Conservation (phyloP, 2,329 filamentous ascomycete species). For the Conoideocrella luteorostrata region DNA sequence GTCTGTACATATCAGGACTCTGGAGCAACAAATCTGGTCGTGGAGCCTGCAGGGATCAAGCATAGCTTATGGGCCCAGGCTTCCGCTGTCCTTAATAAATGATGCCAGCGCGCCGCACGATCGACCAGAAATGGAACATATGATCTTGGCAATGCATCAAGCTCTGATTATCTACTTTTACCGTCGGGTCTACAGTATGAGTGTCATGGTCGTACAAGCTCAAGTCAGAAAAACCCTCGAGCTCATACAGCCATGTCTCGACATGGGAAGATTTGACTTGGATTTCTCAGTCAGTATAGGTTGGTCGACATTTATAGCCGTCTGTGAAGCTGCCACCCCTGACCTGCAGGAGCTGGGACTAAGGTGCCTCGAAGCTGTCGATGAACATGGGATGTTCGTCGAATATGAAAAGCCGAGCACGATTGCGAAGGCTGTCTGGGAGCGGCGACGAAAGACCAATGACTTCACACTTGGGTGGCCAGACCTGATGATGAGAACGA, state of each 20-base stretch:
- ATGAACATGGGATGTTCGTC: slow-evolving; percentile 22
- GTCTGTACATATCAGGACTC: slow-evolving; percentile 21
- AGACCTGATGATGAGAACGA: no score
- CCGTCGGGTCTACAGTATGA: slow-evolving; percentile 29
- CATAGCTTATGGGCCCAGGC: no score
- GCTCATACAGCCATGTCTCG: slow-evolving; percentile 26
- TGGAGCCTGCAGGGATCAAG: slow-evolving; percentile 14
- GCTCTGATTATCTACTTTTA: slow-evolving; percentile 40
- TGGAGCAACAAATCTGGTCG: slow-evolving; percentile 26
- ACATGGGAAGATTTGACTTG: slow-evolving; percentile 25
- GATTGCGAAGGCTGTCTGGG: slow-evolving; percentile 23
- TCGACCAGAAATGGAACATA: background rate
- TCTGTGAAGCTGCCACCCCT: slow-evolving; percentile 32
- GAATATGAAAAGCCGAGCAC: slow-evolving; percentile 19
- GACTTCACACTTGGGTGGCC: slow-evolving; percentile 27
- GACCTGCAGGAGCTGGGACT: slow-evolving; percentile 25
- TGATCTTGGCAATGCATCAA: slow-evolving; percentile 30
- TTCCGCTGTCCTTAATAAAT: no score
- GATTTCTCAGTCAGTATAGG: slow-evolving; percentile 31
- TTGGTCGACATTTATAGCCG: slow-evolving; percentile 38
- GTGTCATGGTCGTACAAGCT: slow-evolving; percentile 32
- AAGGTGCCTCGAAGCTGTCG: slow-evolving; percentile 18
- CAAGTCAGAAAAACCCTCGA: slow-evolving; percentile 29
- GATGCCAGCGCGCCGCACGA: background rate
- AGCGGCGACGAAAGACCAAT: slow-evolving; percentile 18